A percentile compares a stretch with the other conserved stretches of the same genome.
phyloP scores from a whole-genome alignment of 2,329 filamentous ascomycete genomes.

The Arthrobotrys megalospora region DNA sequence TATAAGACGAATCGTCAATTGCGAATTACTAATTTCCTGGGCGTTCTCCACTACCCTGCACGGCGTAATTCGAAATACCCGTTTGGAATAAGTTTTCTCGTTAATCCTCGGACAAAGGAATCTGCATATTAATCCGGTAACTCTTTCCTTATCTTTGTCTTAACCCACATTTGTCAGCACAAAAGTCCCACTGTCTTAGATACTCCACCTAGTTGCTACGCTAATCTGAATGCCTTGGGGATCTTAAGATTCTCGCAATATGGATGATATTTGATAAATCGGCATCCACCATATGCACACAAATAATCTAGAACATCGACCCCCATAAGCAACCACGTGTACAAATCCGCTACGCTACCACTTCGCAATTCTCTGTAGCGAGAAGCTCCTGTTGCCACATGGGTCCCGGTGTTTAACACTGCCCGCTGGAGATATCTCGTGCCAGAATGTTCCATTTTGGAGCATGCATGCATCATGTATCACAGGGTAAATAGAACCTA shows the following conservation, averaged over 20 bases:
- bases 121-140: slow-evolving; percentile 9
- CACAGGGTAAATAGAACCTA: too few species aligned
- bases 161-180: slow-evolving; percentile 16
- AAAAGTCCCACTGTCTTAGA: neutral
- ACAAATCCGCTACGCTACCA: neutral
- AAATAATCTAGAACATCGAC: slow-evolving; percentile 1
- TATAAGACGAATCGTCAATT: neutral
- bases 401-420: too few species aligned
- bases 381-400: neutral
- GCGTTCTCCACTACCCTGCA: too few species aligned
- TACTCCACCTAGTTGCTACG: neutral
- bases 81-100: too few species aligned
- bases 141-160: slow-evolving; percentile 3
- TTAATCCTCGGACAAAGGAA: neutral
- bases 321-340: slow-evolving; percentile 9
- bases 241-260: neutral
- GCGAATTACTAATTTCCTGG: too few species aligned
- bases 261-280: neutral
- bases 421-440: too few species aligned
- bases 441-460: too few species aligned
- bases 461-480: too few species aligned
- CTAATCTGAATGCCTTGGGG: neutral
- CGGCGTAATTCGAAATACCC: too few species aligned
- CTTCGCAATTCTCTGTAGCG: neutral
- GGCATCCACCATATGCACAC: neutral